These are phyloP conservation scores for Globisporangium nagaii DNA, from an alignment of 352 stramenopile genomes.

Conservation along the genomic window DNA sequence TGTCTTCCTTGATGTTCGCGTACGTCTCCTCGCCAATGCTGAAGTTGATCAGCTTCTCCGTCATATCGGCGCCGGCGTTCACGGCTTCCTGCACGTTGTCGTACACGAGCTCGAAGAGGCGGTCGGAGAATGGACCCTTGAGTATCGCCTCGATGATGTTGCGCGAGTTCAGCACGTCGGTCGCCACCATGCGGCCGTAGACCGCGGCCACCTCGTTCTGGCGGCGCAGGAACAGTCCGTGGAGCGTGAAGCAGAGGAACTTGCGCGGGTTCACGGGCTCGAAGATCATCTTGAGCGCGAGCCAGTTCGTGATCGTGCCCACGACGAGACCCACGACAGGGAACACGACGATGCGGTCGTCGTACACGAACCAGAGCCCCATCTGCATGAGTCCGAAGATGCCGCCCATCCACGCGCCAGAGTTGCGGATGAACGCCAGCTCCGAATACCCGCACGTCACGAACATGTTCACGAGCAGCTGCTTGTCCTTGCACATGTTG, in stretches of 20 bases:
- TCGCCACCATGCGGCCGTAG: constrained; percentile 81
- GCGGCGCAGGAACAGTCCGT: constrained; percentile 93
- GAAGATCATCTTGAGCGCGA: constrained; percentile 93
- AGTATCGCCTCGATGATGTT: constrained; percentile 89
- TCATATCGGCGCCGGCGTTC: constrained; percentile 65
- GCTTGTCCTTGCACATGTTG: constrained; percentile 93
- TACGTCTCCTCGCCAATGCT: constrained; percentile 81
- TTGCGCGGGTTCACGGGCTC: constrained; percentile 84
- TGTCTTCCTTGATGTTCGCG: constrained; percentile 82
- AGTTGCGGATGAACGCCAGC: constrained; percentile 90
- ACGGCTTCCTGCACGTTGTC: constrained; percentile 85
- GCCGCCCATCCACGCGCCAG: constrained; percentile 87
- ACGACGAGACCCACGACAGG: constrained; percentile 93
- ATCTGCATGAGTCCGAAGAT: constrained; percentile 88
- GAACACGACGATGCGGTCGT: constrained; percentile 80
- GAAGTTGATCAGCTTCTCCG: constrained; percentile 83
- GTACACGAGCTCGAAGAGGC: constrained; percentile 84
- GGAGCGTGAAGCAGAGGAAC: constrained; percentile 88
- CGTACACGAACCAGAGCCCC: constrained; percentile 84
- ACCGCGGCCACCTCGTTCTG: constrained; percentile 89
- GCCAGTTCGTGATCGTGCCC: constrained; percentile 96
- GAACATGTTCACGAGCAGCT: constrained; percentile 95
- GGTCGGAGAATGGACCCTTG: constrained; percentile 82
- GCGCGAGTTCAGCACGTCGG: constrained; percentile 82
- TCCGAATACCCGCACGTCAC: constrained; percentile 90